Percentiles rank a stretch among this genome's conserved stretches.
These are phyloP conservation scores for Colletotrichum endophyticum DNA, from an alignment of 2,329 filamentous ascomycete species.

Conservation along the genomic window DNA sequence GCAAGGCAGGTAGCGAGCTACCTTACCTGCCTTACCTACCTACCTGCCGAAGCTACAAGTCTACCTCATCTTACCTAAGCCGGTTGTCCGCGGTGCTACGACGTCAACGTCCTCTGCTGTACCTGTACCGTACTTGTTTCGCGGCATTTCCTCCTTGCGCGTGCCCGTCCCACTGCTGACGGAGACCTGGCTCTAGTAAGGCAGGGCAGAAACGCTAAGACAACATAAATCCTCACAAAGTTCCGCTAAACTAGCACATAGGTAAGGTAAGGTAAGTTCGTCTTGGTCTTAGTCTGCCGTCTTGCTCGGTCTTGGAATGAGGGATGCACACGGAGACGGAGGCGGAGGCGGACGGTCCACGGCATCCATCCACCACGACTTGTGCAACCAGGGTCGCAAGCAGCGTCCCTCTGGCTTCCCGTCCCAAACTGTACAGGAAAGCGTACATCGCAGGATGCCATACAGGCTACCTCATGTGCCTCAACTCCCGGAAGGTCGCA, in stretches of 20 bases:
- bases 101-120: not conserved
- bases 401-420: not conserved
- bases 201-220: constrained; percentile 5
- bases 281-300: not conserved
- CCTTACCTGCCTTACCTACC: not conserved
- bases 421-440: not conserved
- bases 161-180: not conserved
- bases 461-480: not conserved
- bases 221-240: not conserved
- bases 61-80: not conserved
- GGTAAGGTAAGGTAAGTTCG: not conserved
- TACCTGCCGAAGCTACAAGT: not conserved
- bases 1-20: not conserved
- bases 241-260: not conserved
- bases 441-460: not conserved
- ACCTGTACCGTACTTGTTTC: not conserved
- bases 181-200: not conserved
- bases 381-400: not conserved
- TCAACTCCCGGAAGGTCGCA: not conserved
- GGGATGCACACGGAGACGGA: not conserved
- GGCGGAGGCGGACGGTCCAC: not conserved
- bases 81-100: not conserved
- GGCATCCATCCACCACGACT: not conserved
- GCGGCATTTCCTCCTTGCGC: constrained; percentile 4
- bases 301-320: not conserved